Evolutionary conservation across 257 asterid species (phyloP).

Genomic region (Mentha longifolia): DNA sequence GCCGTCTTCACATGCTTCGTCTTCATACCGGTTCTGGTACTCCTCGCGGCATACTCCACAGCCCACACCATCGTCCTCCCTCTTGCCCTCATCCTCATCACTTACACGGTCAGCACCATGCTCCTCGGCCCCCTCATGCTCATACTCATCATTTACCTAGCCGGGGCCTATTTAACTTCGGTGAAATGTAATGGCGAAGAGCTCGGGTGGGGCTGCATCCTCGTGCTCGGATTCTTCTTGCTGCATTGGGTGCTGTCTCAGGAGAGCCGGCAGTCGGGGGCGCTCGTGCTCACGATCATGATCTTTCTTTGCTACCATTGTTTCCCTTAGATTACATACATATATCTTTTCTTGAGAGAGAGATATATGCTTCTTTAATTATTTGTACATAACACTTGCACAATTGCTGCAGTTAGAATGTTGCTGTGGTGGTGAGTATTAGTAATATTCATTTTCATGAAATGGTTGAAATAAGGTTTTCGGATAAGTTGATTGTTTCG

Average conservation of each 20-base stretch:
- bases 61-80: slow-evolving; percentile 55
- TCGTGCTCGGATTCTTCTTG: slow-evolving; percentile 50
- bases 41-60: slow-evolving; percentile 44
- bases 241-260: slow-evolving; percentile 52
- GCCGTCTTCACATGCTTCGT: slow-evolving; percentile 51
- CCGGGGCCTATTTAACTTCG: slow-evolving; percentile 43
- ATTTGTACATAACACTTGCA: slow-evolving; percentile 15
- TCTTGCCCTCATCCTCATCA: slow-evolving; percentile 49
- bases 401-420: slow-evolving; percentile 15
- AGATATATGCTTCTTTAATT: neutral
- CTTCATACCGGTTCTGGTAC: slow-evolving; percentile 48
- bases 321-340: slow-evolving; percentile 30
- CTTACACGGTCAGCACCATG: slow-evolving; percentile 59
- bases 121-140: slow-evolving; percentile 66
- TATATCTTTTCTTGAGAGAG: neutral
- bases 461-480: neutral
- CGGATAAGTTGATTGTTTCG: neutral
- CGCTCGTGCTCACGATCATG: slow-evolving; percentile 48
- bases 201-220: slow-evolving; percentile 50
- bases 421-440: too few relatives aligned
- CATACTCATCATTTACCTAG: slow-evolving; percentile 49
- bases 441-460: neutral
- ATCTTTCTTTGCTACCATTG: slow-evolving; percentile 46
- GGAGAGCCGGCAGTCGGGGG: slow-evolving; percentile 50
- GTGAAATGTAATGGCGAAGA: slow-evolving; percentile 45